Conservation (phyloP, 768 basidiomycete species). For the Mycena vulgaris region DNA sequence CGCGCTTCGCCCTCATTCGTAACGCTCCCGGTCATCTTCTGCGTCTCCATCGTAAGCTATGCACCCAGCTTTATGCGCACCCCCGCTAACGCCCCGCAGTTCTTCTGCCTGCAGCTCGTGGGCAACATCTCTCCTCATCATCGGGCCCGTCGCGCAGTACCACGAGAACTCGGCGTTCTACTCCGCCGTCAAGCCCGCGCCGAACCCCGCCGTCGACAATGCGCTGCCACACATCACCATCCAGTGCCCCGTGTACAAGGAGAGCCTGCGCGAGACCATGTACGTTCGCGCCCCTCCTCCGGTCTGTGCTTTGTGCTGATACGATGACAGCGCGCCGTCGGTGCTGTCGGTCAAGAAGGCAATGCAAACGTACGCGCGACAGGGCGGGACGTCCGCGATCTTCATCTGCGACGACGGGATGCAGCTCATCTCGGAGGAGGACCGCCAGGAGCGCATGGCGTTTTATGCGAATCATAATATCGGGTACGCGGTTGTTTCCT, state of each 20-base stretch:
- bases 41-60: slow-evolving; percentile 84
- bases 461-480: slow-evolving; percentile 89
- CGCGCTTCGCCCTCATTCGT: slow-evolving; percentile 76
- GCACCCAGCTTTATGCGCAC: no score
- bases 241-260: slow-evolving; percentile 92
- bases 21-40: slow-evolving; percentile 81
- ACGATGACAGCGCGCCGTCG: slow-evolving; percentile 69
- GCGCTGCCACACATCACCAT: slow-evolving; percentile 85
- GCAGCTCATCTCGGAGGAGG: slow-evolving; percentile 76
- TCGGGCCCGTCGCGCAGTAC: slow-evolving; percentile 90
- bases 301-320: slow-evolving; percentile 7
- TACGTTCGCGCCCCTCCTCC: slow-evolving; percentile 51
- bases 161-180: slow-evolving; percentile 89
- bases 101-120: slow-evolving; percentile 83
- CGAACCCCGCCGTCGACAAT: slow-evolving; percentile 77
- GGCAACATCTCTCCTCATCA: slow-evolving; percentile 73
- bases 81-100: slow-evolving; percentile 55
- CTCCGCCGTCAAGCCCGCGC: slow-evolving; percentile 76
- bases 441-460: slow-evolving; percentile 73
- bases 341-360: slow-evolving; percentile 87
- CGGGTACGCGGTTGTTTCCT: slow-evolving; percentile 40
- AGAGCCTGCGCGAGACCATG: slow-evolving; percentile 82
- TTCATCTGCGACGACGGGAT: slow-evolving; percentile 90
- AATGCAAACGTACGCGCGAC: slow-evolving; percentile 89
- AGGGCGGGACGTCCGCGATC: slow-evolving; percentile 86